A percentile compares a stretch with the other conserved stretches of the same genome.
Evolutionary conservation across 2,329 filamentous ascomycete genomes (phyloP).

Genomic region (Exophiala xenobiotica): DNA sequence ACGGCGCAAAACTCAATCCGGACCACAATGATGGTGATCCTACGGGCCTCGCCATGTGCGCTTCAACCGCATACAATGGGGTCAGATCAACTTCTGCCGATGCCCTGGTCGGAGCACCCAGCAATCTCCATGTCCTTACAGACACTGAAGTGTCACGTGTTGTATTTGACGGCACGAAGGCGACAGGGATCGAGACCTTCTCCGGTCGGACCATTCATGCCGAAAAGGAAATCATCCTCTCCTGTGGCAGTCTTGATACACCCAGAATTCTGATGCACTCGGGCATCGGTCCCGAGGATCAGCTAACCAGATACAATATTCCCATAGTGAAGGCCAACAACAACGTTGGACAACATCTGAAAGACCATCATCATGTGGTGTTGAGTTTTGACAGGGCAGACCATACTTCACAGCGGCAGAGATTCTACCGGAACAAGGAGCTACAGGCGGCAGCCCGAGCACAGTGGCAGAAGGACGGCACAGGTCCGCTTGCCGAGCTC

Average conservation of each 20-base stretch:
- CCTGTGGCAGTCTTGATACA: constrained; percentile 40
- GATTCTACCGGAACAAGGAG: constrained; percentile 47
- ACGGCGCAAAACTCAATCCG: constrained; percentile 51
- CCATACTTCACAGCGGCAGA: constrained; percentile 44
- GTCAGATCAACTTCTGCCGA: constrained; percentile 53
- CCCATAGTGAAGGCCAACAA: constrained; percentile 41
- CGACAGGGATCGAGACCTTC: constrained; percentile 46
- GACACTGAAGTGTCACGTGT: constrained; percentile 50
- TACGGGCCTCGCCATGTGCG: constrained; percentile 54
- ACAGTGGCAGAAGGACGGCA: constrained; percentile 49
- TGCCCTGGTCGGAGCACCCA: constrained; percentile 44
- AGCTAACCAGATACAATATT: constrained; percentile 45
- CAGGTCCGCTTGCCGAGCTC: constrained; percentile 38
- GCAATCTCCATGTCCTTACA: constrained; percentile 56
- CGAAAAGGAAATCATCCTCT: constrained; percentile 42
- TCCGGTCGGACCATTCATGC: constrained; percentile 41
- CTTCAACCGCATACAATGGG: constrained; percentile 53
- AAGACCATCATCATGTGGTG: constrained; percentile 43
- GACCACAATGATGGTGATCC: constrained; percentile 61
- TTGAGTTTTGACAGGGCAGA: constrained; percentile 42
- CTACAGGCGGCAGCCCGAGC: constrained; percentile 47
- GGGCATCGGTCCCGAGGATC: constrained; percentile 46
- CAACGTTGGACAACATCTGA: constrained; percentile 46
- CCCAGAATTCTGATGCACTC: constrained; percentile 49
- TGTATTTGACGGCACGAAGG: constrained; percentile 47